Conservation (phyloP, 495 filamentous ascomycete genomes). For the Tuber borchii region DNA sequence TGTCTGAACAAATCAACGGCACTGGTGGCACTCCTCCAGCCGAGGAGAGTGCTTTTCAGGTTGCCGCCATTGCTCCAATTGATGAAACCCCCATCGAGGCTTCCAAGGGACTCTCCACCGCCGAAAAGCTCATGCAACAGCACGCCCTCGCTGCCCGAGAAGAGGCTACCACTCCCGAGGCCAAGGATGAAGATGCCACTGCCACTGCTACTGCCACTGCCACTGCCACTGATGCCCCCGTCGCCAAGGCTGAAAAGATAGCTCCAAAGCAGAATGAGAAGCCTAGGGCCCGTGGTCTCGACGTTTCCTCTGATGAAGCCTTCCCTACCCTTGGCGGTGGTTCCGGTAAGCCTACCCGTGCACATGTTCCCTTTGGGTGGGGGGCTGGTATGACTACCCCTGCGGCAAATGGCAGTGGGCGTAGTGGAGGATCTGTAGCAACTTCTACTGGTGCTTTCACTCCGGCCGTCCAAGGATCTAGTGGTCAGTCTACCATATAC, state of each 20-base stretch:
- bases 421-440: conserved; percentile 47
- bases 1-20: conserved; percentile 34
- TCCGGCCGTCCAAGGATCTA: conserved; percentile 55
- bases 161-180: conserved; percentile 4
- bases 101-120: conserved; percentile 50
- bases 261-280: conserved; percentile 45
- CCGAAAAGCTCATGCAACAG: conserved; percentile 70
- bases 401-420: conserved; percentile 44
- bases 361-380: conserved; percentile 57
- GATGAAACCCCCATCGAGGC: conserved; percentile 11
- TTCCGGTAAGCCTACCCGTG: conserved; percentile 50
- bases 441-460: conserved; percentile 54
- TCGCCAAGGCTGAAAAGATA: conserved; percentile 16
- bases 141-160: conserved; percentile 49
- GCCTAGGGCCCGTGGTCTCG: conserved; percentile 47
- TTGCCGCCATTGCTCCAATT: conserved; percentile 19
- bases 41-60: conserved; percentile 18
- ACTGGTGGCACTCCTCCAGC: conserved; percentile 10
- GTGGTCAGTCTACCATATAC: conserved; percentile 72
- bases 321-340: conserved; percentile 82
- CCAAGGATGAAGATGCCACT: conserved; percentile 9
- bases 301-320: conserved; percentile 77
- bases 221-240: conserved; percentile 14
- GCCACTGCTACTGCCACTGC: conserved; percentile 13
- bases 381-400: conserved; percentile 53